phyloP scores from a whole-genome alignment of 345 rosid genomes.

The Salix viminalis region DNA sequence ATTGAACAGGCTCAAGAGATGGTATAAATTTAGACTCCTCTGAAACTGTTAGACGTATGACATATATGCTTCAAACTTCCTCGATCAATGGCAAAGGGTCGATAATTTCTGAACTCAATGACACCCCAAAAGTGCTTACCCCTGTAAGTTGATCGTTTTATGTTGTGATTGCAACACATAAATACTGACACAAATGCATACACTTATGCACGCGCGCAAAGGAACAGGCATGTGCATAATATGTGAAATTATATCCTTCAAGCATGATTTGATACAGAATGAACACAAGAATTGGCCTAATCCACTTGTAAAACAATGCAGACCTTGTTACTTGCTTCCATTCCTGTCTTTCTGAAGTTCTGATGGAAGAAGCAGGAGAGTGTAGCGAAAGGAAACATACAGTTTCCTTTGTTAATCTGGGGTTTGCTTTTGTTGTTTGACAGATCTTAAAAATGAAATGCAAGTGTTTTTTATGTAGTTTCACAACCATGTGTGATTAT shows the following conservation, averaged over 20 bases:
- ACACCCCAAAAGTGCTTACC: conserved; percentile 7
- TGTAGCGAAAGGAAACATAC: background rate
- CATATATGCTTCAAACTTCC: conserved; percentile 12
- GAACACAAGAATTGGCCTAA: background rate
- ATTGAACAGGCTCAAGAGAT: conserved; percentile 16
- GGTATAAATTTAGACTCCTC: background rate
- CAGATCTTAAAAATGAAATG: background rate
- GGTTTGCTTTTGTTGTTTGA: background rate
- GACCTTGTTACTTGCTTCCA: background rate
- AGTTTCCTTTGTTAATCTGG: background rate
- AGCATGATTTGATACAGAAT: background rate
- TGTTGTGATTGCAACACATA: background rate
- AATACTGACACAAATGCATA: background rate
- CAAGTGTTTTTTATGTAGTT: background rate
- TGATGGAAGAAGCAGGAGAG: background rate
- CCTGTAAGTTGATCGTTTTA: conserved; percentile 12
- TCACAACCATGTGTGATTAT: background rate
- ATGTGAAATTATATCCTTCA: background rate
- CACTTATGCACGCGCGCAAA: background rate
- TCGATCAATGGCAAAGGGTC: background rate
- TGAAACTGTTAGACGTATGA: conserved; percentile 11
- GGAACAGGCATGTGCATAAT: background rate
- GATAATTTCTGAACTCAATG: background rate
- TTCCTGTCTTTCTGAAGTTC: background rate
- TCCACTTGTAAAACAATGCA: background rate